Conservation (phyloP, 2,329 filamentous ascomycete genomes). For the Colletotrichum tropicale region DNA sequence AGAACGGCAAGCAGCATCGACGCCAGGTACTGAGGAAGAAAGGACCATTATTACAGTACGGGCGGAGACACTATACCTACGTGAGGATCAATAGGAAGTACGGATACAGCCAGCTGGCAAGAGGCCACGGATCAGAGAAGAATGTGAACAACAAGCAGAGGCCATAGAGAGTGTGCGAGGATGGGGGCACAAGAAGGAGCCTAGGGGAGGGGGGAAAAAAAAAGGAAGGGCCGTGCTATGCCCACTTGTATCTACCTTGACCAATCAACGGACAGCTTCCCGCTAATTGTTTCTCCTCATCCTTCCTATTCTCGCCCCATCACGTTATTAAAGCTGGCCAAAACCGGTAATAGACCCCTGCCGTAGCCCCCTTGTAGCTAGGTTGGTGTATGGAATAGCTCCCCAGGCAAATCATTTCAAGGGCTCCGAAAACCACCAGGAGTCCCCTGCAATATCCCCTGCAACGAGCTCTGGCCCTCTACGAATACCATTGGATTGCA, state of each 20-base stretch:
- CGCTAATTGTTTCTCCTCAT: not conserved
- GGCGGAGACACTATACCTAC: not conserved
- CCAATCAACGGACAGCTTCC: not conserved
- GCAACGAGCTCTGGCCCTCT: not conserved
- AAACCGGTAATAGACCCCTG: slow-evolving; percentile 1
- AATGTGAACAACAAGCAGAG: not conserved
- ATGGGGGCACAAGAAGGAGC: not conserved
- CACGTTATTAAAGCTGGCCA: slow-evolving; percentile 9
- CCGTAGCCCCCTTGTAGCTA: not conserved
- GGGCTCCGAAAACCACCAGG: not conserved
- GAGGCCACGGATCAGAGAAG: not conserved
- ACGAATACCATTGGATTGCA: not conserved
- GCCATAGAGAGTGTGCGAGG: not conserved
- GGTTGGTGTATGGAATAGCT: not conserved
- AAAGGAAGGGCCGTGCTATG: not conserved
- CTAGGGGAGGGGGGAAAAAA: not conserved
- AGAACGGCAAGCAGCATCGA: not conserved
- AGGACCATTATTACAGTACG: not conserved
- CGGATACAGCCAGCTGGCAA: not conserved
- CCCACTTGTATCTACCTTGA: not conserved
- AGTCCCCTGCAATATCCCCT: not conserved
- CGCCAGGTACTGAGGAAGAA: not conserved
- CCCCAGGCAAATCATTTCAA: not conserved
- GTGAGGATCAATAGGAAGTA: not conserved
- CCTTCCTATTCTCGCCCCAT: not conserved